Base-by-base conservation (phyloP, 2,329 filamentous ascomycete species). In the Torrubiellomyces zombiae region DNA sequence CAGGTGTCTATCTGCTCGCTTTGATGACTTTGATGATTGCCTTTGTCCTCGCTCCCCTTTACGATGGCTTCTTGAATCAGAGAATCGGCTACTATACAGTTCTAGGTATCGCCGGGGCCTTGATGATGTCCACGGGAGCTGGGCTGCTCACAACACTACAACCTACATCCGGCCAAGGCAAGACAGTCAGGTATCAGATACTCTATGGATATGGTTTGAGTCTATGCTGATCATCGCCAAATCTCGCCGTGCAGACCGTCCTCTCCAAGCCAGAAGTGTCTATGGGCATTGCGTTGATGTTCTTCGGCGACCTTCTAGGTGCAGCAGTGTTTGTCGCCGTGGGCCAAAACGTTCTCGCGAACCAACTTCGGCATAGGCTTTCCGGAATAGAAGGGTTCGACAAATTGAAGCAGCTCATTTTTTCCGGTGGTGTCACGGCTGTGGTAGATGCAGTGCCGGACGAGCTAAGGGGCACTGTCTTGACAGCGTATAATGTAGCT, bases 181-280 rank as follows among this genome's bases (percentile, higher is more conserved):
- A 63, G 30, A 74, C 69, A 69, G 67, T 72, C 28, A 63, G 53
- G 9, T 74, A 55, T 36, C 66, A 74, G 37, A 63, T 68, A 28
- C 40, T 75, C 12, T 51, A 60, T 6, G 70, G 70, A n/a, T 59
- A 68, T 23, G 69, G 69, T 1, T 39, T 72, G 4, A 70, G 70
- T 3, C 48, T 65, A 14, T 61, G 63, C 5, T 63, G 75, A 52
- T 67, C 74, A 37, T 58, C 65, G 3, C 51, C 62, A 9, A 51
- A 55, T 27, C 58, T 74, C 12, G 67, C 67, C 3, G 56, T 64
- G 5, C 66, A 71, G 37, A 58, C 66, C 1, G 59, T 64, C 0
- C 50, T 71, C 7, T 48, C 51, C 9, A 49, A 51, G 16, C 51
- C 59, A n/a, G 64, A 72, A 27, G 51, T 72, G 19, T 55, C 65